Evolutionary conservation across 352 stramenopile species (phyloP).

Genomic region (Phytophthora sp.): DNA sequence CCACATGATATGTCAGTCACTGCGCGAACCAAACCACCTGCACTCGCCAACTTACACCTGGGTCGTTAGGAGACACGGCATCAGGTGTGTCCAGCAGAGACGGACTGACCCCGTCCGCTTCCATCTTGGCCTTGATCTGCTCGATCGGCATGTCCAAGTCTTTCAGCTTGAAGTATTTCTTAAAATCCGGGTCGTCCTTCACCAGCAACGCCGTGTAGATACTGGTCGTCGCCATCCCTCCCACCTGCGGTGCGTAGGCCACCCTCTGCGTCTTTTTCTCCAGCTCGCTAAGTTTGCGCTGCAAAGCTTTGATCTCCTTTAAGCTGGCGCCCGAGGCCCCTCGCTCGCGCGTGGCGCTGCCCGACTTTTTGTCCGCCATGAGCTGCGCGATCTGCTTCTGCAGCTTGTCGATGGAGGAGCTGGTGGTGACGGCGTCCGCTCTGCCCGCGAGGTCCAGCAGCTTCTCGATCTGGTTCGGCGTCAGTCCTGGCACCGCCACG

Average conservation of each 20-base stretch:
- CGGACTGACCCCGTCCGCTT: conserved; percentile 66
- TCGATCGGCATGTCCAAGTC: conserved; percentile 79
- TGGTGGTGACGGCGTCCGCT: conserved; percentile 51
- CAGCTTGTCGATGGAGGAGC: conserved; percentile 60
- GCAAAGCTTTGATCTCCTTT: conserved; percentile 78
- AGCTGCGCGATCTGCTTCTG: conserved; percentile 81
- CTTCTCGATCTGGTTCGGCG: conserved; percentile 66
- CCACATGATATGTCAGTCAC: conserved; percentile 1
- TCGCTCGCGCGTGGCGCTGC: conserved; percentile 28
- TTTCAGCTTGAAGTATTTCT: conserved; percentile 88
- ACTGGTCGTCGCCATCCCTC: conserved; percentile 10
- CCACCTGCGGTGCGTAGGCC: conserved; percentile 33
- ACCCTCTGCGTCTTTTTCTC: conserved; percentile 78
- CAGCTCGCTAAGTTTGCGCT: conserved; percentile 75
- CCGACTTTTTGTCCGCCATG: conserved; percentile 49
- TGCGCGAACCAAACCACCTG: background rate
- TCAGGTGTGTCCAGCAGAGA: conserved; percentile 73
- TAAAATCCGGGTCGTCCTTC: conserved; percentile 71
- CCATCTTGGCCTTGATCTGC: conserved; percentile 86
- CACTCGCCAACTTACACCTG: conserved; percentile 53
- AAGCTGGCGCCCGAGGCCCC: conserved; percentile 53
- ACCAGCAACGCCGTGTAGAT: conserved; percentile 71
- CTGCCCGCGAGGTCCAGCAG: conserved; percentile 71
- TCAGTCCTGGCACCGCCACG: conserved; percentile 62
- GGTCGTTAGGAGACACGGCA: conserved; percentile 77